These are phyloP conservation scores for Mrakia gelida DNA, from an alignment of 768 basidiomycete species.

Conservation along the genomic window DNA sequence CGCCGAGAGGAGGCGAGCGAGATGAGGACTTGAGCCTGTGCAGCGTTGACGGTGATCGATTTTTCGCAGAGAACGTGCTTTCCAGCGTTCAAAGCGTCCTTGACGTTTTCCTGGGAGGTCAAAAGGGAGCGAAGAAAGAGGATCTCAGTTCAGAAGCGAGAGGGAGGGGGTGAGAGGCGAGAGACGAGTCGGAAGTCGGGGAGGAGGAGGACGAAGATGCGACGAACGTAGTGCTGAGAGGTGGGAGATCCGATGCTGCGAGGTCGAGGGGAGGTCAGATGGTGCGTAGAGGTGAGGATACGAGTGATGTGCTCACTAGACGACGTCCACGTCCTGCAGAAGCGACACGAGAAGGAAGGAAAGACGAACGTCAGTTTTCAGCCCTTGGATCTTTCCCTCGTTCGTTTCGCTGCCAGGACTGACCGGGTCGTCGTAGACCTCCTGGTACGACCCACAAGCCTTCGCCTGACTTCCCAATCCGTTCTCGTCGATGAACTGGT, in stretches of 20 bases:
- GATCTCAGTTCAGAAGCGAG: no score
- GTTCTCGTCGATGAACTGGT: conserved; percentile 59
- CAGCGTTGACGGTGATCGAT: conserved; percentile 70
- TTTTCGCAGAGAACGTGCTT: conserved; percentile 90
- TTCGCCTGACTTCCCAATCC: conserved; percentile 57
- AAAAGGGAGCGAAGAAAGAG: neutral
- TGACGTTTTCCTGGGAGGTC: conserved; percentile 52
- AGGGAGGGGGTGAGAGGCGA: no score
- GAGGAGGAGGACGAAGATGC: neutral
- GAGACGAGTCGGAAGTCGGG: no score
- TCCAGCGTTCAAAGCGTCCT: conserved; percentile 68
- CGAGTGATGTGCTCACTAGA: conserved; percentile 44
- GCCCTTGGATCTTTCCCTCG: no score
- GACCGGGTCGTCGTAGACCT: conserved; percentile 67
- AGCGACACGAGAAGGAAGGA: conserved; percentile 6
- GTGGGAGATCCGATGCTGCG: conserved; percentile 66
- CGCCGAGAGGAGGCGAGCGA: conserved; percentile 51
- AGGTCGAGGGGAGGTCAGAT: neutral
- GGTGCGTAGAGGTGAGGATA: neutral
- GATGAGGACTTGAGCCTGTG: conserved; percentile 69
- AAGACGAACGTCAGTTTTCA: neutral
- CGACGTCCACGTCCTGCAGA: conserved; percentile 37
- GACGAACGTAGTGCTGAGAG: conserved; percentile 61
- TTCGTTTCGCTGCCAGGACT: conserved; percentile 30
- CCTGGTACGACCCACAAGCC: conserved; percentile 67